Percentiles rank a stretch among this genome's conserved stretches.
phyloP scores from a whole-genome alignment of 352 stramenopile genomes.

The Peronospora tabacina region DNA sequence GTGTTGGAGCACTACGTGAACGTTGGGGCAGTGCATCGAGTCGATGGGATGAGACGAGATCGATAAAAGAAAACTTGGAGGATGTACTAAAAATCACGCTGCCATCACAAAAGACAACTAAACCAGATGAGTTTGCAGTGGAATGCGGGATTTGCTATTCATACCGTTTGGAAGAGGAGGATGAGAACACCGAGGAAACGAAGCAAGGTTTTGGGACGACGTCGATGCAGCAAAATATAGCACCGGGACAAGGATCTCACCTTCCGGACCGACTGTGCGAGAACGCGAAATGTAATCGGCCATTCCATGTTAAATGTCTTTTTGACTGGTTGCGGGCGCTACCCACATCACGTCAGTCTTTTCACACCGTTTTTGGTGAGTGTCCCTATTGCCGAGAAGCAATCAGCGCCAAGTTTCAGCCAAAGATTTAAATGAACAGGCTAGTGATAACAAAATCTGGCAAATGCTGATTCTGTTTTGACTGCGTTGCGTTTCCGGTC shows the following conservation, averaged over 20 bases:
- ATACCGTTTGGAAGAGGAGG: conserved; percentile 52
- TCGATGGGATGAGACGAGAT: conserved; percentile 51
- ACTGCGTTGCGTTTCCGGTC: conserved; percentile 10
- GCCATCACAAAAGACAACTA: conserved; percentile 43
- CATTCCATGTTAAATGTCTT: conserved; percentile 85
- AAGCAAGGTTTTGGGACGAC: neutral
- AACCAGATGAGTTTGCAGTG: conserved; percentile 58
- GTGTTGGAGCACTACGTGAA: conserved; percentile 43
- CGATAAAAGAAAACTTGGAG: conserved; percentile 64
- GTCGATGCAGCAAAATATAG: neutral
- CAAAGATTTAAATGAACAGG: conserved; percentile 15
- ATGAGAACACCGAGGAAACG: conserved; percentile 8
- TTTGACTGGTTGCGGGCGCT: conserved; percentile 87
- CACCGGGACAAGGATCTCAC: conserved; percentile 6
- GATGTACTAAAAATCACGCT: conserved; percentile 47
- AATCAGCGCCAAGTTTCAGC: conserved; percentile 72
- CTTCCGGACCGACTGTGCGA: conserved; percentile 85
- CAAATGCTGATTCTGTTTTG: conserved; percentile 5
- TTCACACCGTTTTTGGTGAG: conserved; percentile 85
- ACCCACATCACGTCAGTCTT: conserved; percentile 82
- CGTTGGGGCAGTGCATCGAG: conserved; percentile 43
- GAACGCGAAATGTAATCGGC: conserved; percentile 71
- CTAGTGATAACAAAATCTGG: conserved; percentile 8
- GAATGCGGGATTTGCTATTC: conserved; percentile 89
- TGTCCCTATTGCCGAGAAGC: conserved; percentile 87